A percentile compares a stretch with the other conserved stretches of the same genome.
Evolutionary conservation across 352 stramenopile species (phyloP).

Genomic region (Phytophthora fragariaefolia): DNA sequence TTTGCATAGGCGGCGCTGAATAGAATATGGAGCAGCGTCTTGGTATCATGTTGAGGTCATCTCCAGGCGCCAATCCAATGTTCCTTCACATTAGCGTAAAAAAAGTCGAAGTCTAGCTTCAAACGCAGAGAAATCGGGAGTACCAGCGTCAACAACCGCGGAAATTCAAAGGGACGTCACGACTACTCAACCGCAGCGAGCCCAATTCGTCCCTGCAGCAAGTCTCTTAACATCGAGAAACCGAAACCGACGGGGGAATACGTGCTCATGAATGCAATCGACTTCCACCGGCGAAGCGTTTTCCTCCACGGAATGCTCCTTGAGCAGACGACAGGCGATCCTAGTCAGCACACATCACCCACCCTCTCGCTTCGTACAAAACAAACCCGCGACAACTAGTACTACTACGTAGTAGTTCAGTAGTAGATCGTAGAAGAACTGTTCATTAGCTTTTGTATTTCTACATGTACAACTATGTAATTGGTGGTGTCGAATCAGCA

Average conservation of each 20-base stretch:
- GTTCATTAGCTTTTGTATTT: no score
- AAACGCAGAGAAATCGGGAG: not conserved
- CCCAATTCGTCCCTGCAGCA: not conserved
- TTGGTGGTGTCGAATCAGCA: constrained; percentile 45
- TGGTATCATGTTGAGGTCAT: constrained; percentile 1
- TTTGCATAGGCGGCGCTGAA: not conserved
- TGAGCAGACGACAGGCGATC: no score
- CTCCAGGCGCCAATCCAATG: not conserved
- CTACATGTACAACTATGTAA: no score
- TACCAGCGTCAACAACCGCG: not conserved
- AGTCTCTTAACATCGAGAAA: constrained; percentile 9
- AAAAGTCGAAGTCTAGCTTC: not conserved
- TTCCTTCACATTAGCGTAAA: not conserved
- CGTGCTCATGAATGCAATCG: not conserved
- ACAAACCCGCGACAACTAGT: no score
- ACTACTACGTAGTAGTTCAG: no score
- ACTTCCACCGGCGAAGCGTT: not conserved
- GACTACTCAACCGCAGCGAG: not conserved
- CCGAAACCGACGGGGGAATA: no score
- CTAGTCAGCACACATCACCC: no score
- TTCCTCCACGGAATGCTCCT: no score
- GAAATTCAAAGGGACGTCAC: not conserved
- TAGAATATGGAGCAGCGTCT: not conserved
- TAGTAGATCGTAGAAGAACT: no score
- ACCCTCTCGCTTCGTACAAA: no score